Conservation (phyloP, 75 land plant genomes). For the Selaginella moellendorffii region DNA sequence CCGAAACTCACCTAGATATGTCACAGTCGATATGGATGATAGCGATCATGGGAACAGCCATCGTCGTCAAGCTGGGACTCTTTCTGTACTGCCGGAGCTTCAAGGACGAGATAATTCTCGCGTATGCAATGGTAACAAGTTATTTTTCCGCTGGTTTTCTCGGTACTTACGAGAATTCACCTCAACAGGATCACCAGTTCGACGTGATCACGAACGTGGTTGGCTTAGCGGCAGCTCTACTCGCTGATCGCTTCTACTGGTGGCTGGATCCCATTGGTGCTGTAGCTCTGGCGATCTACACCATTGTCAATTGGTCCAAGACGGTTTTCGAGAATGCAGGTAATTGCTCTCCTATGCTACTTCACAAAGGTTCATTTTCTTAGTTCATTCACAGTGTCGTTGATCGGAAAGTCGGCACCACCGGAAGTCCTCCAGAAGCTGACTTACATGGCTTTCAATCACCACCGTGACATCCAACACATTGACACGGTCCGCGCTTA, state of each 20-base stretch:
- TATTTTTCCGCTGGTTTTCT: too few relatives aligned
- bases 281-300: conserved; percentile 60
- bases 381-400: too few relatives aligned
- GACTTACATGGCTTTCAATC: conserved; percentile 50
- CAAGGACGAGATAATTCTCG: conserved; percentile 60
- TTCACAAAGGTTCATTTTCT: too few relatives aligned
- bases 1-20: background rate
- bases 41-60: conserved; percentile 59
- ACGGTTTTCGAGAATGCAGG: conserved; percentile 54
- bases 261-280: conserved; percentile 92
- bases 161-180: too few relatives aligned
- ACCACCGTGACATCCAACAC: conserved; percentile 47
- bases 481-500: conserved; percentile 79
- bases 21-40: conserved; percentile 43
- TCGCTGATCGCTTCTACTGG: conserved; percentile 43
- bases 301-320: conserved; percentile 56
- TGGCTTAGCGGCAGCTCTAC: conserved; percentile 65
- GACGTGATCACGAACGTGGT: conserved; percentile 71
- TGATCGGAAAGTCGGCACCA: conserved; percentile 53
- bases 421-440: conserved; percentile 66
- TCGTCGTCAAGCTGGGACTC: conserved; percentile 43
- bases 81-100: conserved; percentile 59
- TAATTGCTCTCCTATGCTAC: too few relatives aligned
- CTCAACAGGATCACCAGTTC: conserved; percentile 55
- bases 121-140: conserved; percentile 45